Base-by-base conservation (phyloP, 495 filamentous ascomycete genomes). In the Penicillium chermesinum region DNA sequence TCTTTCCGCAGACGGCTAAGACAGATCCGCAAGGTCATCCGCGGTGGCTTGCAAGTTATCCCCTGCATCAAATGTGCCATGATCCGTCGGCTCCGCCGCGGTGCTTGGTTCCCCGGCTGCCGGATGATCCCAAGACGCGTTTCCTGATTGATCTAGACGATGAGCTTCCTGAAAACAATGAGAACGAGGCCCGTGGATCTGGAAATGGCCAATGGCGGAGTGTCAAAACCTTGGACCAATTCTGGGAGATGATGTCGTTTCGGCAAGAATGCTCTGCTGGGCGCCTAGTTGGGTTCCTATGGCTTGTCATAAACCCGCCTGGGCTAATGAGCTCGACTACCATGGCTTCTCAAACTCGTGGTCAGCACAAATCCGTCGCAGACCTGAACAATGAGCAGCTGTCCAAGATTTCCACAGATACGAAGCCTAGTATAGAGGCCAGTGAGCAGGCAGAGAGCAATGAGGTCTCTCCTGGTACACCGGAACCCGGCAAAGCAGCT, bases 241-340 rank as follows among this genome's bases (percentile, higher is more conserved):
- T 99, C 65, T 99, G 93, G 93, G 93, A 99, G 46, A 84, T 93
- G 80, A 97, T 99, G 93, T 85, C 89, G 12, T 96, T 88, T 59
- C 75, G 93, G 21, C 93, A 97, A 62, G 93, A 99, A 64, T 99
- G 93, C 60, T 91, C 90, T 18, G 84, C 88, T 12, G 93, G 93
- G 2, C 74, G 89, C 16, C 64, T 95, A 44, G 94, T 96, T 0
- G 94, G 93, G 1, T 99, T 99, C 58, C 71, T 97, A 9, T 99
- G 93, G 93, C 64, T 95, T 20, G 82, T 96, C 8, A 85, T 96
- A 46, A 85, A 55, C 52, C 79, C 82, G 36, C 64, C 58, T 10
- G 72, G 66, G 12, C 52, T 64, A 41, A 57, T 65, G 37, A 69
- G 66, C 44, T 66, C 69, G 27, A 67, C 63, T 15, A 63, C 64